Evolutionary conservation across 2,329 filamentous ascomycete genomes (phyloP), one percentile per base, ranked within the genome.

Genomic region (Sclerotinia sclerotiorum): DNA sequence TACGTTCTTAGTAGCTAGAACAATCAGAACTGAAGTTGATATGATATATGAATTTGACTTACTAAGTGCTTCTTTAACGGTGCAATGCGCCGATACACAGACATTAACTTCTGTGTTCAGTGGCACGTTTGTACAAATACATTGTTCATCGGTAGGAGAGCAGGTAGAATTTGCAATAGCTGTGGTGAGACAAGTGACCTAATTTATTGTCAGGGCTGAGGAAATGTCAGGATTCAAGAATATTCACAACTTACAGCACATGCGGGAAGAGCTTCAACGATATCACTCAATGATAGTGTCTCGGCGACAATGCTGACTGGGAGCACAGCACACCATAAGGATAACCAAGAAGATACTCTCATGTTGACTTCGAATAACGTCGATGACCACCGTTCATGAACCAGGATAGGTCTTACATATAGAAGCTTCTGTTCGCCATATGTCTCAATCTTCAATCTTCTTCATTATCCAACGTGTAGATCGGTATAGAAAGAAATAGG

Each of bases 51-150:
- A 2, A 32, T 19, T 19, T 10, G 15, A 29, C 54, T 35, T 52
- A 67, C 65, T 24, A 32, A 67, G 39, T 51, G 46, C 6, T 52
- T 67, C 46, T n/a, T 67, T 67, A 3, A 67, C 27, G 10, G 65
- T 61, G 21, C 65, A 67, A 27, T 13, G 8, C n/a, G 8, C 5
- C 55, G n/a, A n/a, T 51, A 61, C 55, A 61, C 65, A 67, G 3
- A 21, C 42, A 3, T 67, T 44, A 11, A 67, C 2, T 27, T 46
- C n/a, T 21, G 35, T 7, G 7, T 61, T 52, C 15, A 61, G 5
- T 15, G 54, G 65, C 19, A 52, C 32, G 15, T 67, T 67, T 17
- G 65, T 61, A 15, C 65, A 67, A 32, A 67, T 67, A 39, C 65
- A 67, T 61, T 48, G 55, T 27, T 61, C 35, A 52, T 67, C 65